phyloP scores from a whole-genome alignment of 441 rosid genomes.

The Dalechampia spathulata region DNA sequence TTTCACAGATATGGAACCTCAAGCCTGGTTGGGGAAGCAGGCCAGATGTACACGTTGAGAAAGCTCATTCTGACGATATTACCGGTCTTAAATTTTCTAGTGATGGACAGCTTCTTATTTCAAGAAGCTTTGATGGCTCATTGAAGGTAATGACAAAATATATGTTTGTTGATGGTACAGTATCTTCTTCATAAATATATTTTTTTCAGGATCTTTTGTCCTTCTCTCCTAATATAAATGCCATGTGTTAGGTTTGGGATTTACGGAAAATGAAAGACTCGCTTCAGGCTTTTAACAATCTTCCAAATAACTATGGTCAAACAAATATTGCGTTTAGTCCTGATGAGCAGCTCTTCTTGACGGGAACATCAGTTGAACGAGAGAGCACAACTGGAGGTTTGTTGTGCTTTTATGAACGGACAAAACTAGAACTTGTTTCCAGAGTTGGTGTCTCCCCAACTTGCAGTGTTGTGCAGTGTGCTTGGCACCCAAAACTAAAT shows the following conservation, averaged over 20 bases:
- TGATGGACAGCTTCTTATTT: slow-evolving; percentile 63
- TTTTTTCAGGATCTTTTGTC: slow-evolving; percentile 5
- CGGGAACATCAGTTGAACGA: slow-evolving; percentile 93
- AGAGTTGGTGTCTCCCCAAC: slow-evolving; percentile 82
- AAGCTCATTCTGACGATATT: slow-evolving; percentile 89
- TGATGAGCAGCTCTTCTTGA: slow-evolving; percentile 74
- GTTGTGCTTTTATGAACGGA: slow-evolving; percentile 77
- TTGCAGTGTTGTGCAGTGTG: slow-evolving; percentile 84
- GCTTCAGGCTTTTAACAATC: slow-evolving; percentile 73
- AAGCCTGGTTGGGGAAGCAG: slow-evolving; percentile 99
- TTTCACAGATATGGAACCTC: slow-evolving; percentile 79
- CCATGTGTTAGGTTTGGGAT: slow-evolving; percentile 75
- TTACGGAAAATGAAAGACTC: slow-evolving; percentile 71
- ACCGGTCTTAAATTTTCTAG: slow-evolving; percentile 89
- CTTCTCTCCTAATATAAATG: slow-evolving; percentile 9
- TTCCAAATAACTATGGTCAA: slow-evolving; percentile 84
- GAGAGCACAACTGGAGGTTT: slow-evolving; percentile 77
- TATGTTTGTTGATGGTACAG: slow-evolving; percentile 4
- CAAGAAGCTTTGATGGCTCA: slow-evolving; percentile 89
- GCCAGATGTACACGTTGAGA: slow-evolving; percentile 72
- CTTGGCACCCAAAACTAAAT: slow-evolving; percentile 92
- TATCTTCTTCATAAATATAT: background rate
- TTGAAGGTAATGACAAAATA: slow-evolving; percentile 53
- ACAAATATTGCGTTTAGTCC: slow-evolving; percentile 93
- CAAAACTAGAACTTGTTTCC: slow-evolving; percentile 85